Evolutionary conservation across 169 alveolate species (phyloP).

Genomic region (Cryptosporidium canis): DNA sequence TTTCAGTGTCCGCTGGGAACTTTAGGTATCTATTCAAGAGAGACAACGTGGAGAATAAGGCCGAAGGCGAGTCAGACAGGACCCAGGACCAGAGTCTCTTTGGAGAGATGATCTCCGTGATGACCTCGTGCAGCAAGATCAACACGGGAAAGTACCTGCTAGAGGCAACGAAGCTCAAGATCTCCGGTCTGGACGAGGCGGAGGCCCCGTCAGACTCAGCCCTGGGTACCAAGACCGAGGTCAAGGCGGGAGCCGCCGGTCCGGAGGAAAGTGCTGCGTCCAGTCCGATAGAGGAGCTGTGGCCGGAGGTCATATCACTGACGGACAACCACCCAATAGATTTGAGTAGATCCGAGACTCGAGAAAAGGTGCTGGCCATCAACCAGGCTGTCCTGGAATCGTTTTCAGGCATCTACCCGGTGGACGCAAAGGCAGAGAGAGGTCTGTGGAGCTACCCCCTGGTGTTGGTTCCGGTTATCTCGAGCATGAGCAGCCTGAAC

Average conservation of each 20-base stretch:
- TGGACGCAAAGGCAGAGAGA: neutral
- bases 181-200: neutral
- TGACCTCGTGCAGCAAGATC: neutral
- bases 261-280: neutral
- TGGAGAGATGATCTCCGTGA: neutral
- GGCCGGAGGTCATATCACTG: slow-evolving; percentile 36
- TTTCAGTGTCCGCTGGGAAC: neutral
- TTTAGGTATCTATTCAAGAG: neutral
- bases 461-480: slow-evolving; percentile 13
- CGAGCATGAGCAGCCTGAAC: slow-evolving; percentile 22
- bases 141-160: neutral
- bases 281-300: neutral
- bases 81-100: neutral
- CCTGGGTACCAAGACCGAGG: neutral
- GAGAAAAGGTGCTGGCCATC: neutral
- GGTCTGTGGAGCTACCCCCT: neutral
- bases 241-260: neutral
- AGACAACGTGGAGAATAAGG: neutral
- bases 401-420: neutral
- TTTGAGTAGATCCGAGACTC: neutral
- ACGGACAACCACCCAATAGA: slow-evolving; percentile 8
- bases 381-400: neutral
- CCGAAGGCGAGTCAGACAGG: neutral
- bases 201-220: neutral
- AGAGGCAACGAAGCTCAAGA: neutral